Evolutionary conservation across 2,329 filamentous ascomycete genomes (phyloP).

Genomic region (Aspergillus floridensis): DNA sequence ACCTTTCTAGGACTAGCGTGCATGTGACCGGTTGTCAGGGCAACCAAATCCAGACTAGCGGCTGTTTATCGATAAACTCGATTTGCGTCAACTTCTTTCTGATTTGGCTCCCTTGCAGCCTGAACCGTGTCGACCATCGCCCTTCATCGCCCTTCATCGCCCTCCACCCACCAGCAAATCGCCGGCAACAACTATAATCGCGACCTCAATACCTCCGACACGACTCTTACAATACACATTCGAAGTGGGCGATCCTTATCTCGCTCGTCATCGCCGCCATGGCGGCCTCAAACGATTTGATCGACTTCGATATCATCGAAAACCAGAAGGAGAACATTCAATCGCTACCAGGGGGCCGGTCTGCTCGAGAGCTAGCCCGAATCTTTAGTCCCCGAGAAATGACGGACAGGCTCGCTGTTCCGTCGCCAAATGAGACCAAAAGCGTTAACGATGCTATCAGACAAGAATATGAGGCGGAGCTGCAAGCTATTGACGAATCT

Average conservation of each 20-base stretch:
- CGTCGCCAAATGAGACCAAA: constrained; percentile 69
- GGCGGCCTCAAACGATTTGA: constrained; percentile 43
- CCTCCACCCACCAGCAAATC: not conserved
- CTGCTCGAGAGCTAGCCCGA: constrained; percentile 81
- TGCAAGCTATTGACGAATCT: constrained; percentile 74
- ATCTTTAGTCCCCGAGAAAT: constrained; percentile 56
- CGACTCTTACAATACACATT: not conserved
- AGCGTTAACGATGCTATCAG: constrained; percentile 77
- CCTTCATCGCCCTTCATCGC: not conserved
- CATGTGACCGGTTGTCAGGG: constrained; percentile 34
- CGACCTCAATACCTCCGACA: not conserved
- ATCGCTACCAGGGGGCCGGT: constrained; percentile 80
- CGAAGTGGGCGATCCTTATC: not conserved
- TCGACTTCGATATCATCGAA: constrained; percentile 87
- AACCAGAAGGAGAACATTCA: constrained; percentile 98
- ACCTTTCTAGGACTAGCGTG: constrained; percentile 3
- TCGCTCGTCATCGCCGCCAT: constrained; percentile 51
- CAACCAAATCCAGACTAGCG: constrained; percentile 26
- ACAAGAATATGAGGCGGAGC: constrained; percentile 80
- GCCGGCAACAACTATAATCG: not conserved
- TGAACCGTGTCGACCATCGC: not conserved
- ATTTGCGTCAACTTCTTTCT: not conserved
- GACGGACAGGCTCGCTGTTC: constrained; percentile 55
- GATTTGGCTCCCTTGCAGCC: not conserved
- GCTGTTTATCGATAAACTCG: constrained; percentile 40